These are phyloP conservation scores for Immersiporthe knoxdaviesiana DNA, from an alignment of 2,329 filamentous ascomycete species.

Conservation along the genomic window DNA sequence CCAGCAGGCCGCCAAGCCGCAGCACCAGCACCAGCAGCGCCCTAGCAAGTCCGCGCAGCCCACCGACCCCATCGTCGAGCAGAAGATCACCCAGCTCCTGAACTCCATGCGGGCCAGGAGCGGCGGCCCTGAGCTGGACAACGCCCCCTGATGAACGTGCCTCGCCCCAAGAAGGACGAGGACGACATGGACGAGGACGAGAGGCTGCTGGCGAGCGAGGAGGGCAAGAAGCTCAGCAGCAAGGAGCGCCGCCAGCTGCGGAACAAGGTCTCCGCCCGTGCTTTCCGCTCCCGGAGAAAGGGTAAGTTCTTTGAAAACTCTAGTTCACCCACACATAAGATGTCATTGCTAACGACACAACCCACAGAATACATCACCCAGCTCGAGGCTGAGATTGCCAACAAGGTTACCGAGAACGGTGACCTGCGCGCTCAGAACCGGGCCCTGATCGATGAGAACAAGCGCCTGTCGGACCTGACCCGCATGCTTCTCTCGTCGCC, in stretches of 20 bases:
- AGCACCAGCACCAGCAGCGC: constrained; percentile 49
- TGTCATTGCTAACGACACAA: constrained; percentile 50
- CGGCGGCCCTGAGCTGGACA: constrained; percentile 52
- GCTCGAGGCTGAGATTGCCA: constrained; percentile 85
- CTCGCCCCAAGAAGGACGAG: constrained; percentile 85
- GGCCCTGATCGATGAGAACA: constrained; percentile 82
- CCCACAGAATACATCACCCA: constrained; percentile 96
- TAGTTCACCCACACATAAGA: background rate
- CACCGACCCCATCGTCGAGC: constrained; percentile 76
- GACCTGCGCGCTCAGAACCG: constrained; percentile 81
- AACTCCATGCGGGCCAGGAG: constrained; percentile 87
- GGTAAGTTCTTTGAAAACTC: constrained; percentile 60
- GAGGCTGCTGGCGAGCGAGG: constrained; percentile 84
- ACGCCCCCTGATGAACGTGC: constrained; percentile 63
- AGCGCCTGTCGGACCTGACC: constrained; percentile 75
- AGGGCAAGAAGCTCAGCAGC: constrained; percentile 98
- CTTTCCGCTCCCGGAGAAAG: constrained; percentile 97
- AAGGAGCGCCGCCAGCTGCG: constrained; percentile 96
- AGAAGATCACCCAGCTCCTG: constrained; percentile 90
- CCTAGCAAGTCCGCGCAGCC: constrained; percentile 53
- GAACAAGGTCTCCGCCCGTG: constrained; percentile 97
- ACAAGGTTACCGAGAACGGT: constrained; percentile 80
- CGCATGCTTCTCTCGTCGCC: constrained; percentile 80
- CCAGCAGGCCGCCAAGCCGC: constrained; percentile 39
- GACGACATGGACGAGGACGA: constrained; percentile 99